Evolutionary conservation across 768 basidiomycete species (phyloP).

Genomic region (Nevesoporus exiguus): DNA sequence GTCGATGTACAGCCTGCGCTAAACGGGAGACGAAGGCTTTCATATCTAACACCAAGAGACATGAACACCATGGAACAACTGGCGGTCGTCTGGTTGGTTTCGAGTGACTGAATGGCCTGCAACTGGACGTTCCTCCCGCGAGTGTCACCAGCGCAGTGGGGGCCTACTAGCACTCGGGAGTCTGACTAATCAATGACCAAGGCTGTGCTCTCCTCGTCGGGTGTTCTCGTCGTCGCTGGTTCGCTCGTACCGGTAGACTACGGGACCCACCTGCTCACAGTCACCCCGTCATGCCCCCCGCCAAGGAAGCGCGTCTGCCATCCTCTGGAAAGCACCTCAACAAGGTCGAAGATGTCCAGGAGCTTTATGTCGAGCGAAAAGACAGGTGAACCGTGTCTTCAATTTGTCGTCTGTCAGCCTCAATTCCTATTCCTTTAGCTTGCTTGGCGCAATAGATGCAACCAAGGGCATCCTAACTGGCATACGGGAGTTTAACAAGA

Average conservation of each 20-base stretch:
- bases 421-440: constrained; percentile 16
- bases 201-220: not conserved
- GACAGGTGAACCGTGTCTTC: constrained; percentile 53
- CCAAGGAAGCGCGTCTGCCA: constrained; percentile 13
- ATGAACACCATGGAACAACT: not conserved
- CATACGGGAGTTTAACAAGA: constrained; percentile 77
- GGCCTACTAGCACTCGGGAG: too few relatives aligned
- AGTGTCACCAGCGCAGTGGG: too few relatives aligned
- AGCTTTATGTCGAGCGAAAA: constrained; percentile 70
- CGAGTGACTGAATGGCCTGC: too few relatives aligned
- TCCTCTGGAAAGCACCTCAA: constrained; percentile 35
- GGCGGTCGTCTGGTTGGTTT: not conserved
- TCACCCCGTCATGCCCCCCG: constrained; percentile 13
- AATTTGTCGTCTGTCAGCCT: not conserved
- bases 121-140: too few relatives aligned
- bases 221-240: not conserved
- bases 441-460: constrained; percentile 73
- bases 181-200: constrained; percentile 24
- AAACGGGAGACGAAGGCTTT: not conserved
- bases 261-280: constrained; percentile 4
- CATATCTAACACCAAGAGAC: not conserved
- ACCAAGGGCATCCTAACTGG: constrained; percentile 67
- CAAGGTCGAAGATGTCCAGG: constrained; percentile 70
- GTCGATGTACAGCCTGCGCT: not conserved
- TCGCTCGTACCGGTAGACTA: constrained; percentile 2